Percentiles rank a stretch among this genome's conserved stretches.
Evolutionary conservation across 2,329 filamentous ascomycete species (phyloP).

Genomic region (Pleurostoma richardsiae): DNA sequence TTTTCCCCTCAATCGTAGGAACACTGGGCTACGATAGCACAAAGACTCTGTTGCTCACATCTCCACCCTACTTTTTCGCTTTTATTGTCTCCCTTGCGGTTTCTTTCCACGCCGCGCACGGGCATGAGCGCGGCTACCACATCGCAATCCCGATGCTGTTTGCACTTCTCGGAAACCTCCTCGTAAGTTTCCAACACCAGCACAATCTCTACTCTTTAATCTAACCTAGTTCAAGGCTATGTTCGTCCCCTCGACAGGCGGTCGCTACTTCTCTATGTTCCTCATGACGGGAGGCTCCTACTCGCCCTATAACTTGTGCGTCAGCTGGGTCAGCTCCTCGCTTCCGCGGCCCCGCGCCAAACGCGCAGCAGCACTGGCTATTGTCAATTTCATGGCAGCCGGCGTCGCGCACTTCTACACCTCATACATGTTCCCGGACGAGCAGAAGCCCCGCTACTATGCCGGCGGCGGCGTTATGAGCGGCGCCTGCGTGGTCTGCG

Average conservation of each 20-base stretch:
- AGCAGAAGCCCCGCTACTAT: slow-evolving; percentile 21
- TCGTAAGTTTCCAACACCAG: background rate
- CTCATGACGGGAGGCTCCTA: slow-evolving; percentile 13
- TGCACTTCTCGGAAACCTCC: slow-evolving; percentile 11
- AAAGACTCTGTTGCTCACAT: slow-evolving; percentile 14
- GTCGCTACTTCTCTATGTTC: slow-evolving; percentile 15
- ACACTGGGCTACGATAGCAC: slow-evolving; percentile 12
- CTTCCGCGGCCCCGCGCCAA: slow-evolving; percentile 16
- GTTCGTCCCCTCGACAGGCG: slow-evolving; percentile 5
- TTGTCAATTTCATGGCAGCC: slow-evolving; percentile 17
- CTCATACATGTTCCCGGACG: slow-evolving; percentile 21
- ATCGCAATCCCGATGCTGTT: slow-evolving; percentile 12
- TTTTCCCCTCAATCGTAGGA: slow-evolving; percentile 12
- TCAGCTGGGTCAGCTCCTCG: slow-evolving; percentile 14
- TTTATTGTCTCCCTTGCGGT: slow-evolving; percentile 10
- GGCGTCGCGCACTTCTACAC: slow-evolving; percentile 20
- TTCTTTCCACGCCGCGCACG: slow-evolving; percentile 15
- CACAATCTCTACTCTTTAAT: background rate
- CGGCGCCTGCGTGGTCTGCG: slow-evolving; percentile 17
- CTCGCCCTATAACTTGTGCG: slow-evolving; percentile 10
- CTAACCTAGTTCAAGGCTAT: background rate
- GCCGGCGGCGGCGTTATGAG: slow-evolving; percentile 19
- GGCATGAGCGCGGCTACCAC: slow-evolving; percentile 14
- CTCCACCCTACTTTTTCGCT: slow-evolving; percentile 13
- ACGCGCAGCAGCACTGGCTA: slow-evolving; percentile 14